A percentile compares a stretch with the other conserved stretches of the same genome.
These are phyloP conservation scores for Vicia faba DNA, from an alignment of 306 rosid genomes.

Conservation along the genomic window DNA sequence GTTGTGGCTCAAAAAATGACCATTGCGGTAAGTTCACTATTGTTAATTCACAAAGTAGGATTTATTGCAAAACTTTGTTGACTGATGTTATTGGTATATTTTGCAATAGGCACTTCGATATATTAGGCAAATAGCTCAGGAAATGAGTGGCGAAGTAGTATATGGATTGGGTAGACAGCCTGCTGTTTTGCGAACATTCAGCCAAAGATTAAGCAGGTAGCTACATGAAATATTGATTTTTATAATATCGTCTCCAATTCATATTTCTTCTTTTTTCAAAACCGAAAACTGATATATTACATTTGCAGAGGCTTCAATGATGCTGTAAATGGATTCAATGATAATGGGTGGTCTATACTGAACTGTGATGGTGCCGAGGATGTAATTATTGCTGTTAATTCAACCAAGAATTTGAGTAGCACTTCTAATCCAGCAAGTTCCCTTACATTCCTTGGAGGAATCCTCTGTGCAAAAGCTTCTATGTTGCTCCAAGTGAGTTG, in stretches of 20 bases:
- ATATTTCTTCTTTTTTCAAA: not conserved
- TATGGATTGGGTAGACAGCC: slow-evolving; percentile 97
- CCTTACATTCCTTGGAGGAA: slow-evolving; percentile 79
- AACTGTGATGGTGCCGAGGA: slow-evolving; percentile 90
- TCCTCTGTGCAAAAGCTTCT: slow-evolving; percentile 96
- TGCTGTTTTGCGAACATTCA: slow-evolving; percentile 87
- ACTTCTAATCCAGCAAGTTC: slow-evolving; percentile 70
- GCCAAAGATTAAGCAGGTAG: slow-evolving; percentile 94
- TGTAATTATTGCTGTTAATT: slow-evolving; percentile 78
- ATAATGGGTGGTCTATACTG: slow-evolving; percentile 88
- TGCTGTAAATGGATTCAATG: slow-evolving; percentile 95
- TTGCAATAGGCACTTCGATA: slow-evolving; percentile 77
- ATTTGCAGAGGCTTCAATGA: slow-evolving; percentile 87
- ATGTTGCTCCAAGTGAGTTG: slow-evolving; percentile 90
- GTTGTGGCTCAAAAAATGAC: slow-evolving; percentile 90
- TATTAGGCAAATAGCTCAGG: slow-evolving; percentile 93
- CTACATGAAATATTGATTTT: not conserved
- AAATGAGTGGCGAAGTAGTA: slow-evolving; percentile 94
- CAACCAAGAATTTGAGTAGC: slow-evolving; percentile 68
- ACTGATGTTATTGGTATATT: slow-evolving; percentile 12
- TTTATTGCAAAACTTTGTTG: not conserved
- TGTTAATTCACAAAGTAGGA: not conserved
- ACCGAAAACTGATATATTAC: slow-evolving; percentile 9
- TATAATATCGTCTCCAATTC: not conserved
- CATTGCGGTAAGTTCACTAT: slow-evolving; percentile 69